phyloP scores from a whole-genome alignment of 129 eudicot species.

The Ambrosia artemisiifolia region DNA sequence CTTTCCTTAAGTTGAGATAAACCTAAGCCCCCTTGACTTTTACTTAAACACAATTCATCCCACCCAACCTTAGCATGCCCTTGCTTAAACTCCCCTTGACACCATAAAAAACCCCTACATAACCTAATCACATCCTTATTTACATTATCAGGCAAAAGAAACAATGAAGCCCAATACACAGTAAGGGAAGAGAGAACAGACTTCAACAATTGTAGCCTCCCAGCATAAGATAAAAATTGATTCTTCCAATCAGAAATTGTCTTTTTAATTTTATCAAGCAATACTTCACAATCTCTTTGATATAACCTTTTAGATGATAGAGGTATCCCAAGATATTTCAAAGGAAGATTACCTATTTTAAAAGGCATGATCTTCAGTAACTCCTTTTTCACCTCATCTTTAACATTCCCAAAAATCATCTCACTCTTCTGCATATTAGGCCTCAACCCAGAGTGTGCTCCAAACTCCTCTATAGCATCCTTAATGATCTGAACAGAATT shows the following conservation, averaged over 20 bases:
- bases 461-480: too few species aligned
- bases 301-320: too few species aligned
- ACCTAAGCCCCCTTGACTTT: neutral
- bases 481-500: neutral
- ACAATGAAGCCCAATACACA: neutral
- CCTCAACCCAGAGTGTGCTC: neutral
- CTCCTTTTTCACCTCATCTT: too few species aligned
- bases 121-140: neutral
- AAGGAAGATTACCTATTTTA: too few species aligned
- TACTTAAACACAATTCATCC: neutral
- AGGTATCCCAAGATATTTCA: too few species aligned
- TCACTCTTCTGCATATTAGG: neutral
- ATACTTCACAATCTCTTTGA: too few species aligned
- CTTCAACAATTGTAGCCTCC: neutral
- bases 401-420: neutral
- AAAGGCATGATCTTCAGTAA: too few species aligned
- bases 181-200: neutral
- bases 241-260: too few species aligned
- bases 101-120: neutral
- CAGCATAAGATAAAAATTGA: too few species aligned
- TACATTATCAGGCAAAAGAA: neutral
- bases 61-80: neutral
- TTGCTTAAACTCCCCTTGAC: neutral
- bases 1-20: neutral
- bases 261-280: too few species aligned